Evolutionary conservation across 768 basidiomycete genomes (phyloP).

Genomic region (Auriscalpium orientale): DNA sequence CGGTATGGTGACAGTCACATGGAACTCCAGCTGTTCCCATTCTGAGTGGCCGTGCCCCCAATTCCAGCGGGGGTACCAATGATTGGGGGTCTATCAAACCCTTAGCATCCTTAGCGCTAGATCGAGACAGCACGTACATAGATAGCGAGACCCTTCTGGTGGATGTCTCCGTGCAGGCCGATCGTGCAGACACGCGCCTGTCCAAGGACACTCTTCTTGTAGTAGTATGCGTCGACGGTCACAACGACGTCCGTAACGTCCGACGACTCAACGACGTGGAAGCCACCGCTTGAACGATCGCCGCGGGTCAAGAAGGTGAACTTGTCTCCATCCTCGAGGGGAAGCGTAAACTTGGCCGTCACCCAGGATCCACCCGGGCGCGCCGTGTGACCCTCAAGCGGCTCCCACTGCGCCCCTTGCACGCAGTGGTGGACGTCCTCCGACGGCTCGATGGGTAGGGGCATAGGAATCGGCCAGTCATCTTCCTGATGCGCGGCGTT

Average conservation of each 20-base stretch:
- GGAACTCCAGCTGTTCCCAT: slow-evolving; percentile 15
- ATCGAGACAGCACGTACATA: slow-evolving; percentile 22
- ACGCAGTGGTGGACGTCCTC: slow-evolving; percentile 7
- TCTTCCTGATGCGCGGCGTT: too few species aligned
- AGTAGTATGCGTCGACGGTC: slow-evolving; percentile 24
- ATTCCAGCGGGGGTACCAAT: too few species aligned
- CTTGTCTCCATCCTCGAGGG: slow-evolving; percentile 22
- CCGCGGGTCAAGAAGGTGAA: slow-evolving; percentile 25
- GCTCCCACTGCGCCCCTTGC: slow-evolving; percentile 16
- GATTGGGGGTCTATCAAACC: too few species aligned
- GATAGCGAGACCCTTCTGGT: slow-evolving; percentile 29
- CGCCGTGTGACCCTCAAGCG: background rate
- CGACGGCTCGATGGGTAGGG: too few species aligned
- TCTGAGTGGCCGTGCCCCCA: too few species aligned
- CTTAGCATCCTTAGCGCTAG: too few species aligned
- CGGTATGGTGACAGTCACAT: slow-evolving; percentile 23
- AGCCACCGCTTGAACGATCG: slow-evolving; percentile 10
- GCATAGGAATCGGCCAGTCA: too few species aligned
- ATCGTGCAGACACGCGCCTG: slow-evolving; percentile 25
- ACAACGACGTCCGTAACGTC: slow-evolving; percentile 19
- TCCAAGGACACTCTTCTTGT: slow-evolving; percentile 14
- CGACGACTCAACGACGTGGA: slow-evolving; percentile 7
- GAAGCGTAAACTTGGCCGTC: slow-evolving; percentile 22
- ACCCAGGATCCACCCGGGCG: slow-evolving; percentile 12
- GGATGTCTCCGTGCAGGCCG: slow-evolving; percentile 7